Percentiles rank a stretch among this genome's conserved stretches.
phyloP scores from a whole-genome alignment of 1,284 basidiomycete genomes.

The Sanghuangporus baumii region DNA sequence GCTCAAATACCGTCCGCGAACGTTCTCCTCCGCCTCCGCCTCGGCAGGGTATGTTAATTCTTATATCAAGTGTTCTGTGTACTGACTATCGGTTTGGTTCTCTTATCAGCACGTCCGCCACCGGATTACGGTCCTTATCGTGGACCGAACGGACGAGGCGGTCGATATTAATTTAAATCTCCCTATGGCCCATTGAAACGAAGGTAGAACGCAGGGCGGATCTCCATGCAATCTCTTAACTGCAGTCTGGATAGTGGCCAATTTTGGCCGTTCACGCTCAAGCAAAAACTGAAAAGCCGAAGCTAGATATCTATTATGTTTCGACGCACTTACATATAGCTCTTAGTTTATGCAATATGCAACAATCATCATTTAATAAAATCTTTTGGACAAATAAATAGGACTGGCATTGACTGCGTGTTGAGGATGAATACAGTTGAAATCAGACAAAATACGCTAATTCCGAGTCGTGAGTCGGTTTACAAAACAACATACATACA shows the following conservation, averaged over 20 bases:
- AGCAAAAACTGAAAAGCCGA: too few relatives aligned
- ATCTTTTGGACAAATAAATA: too few relatives aligned
- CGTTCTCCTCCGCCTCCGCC: conserved; percentile 47
- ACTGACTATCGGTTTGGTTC: conserved; percentile 13
- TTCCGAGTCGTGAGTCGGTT: too few relatives aligned
- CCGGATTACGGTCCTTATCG: conserved; percentile 70
- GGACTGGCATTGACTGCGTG: too few relatives aligned
- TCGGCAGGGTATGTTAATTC: conserved; percentile 31
- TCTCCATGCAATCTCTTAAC: background rate
- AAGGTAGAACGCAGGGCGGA: background rate
- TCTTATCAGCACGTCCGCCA: conserved; percentile 31
- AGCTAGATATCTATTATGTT: too few relatives aligned
- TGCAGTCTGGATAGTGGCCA: background rate
- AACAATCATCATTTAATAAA: too few relatives aligned
- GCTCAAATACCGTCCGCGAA: conserved; percentile 32
- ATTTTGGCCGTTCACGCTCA: too few relatives aligned
- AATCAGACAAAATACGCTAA: too few relatives aligned
- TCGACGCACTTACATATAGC: too few relatives aligned
- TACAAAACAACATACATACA: too few relatives aligned
- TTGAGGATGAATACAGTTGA: too few relatives aligned
- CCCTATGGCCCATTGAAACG: background rate
- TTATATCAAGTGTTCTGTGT: background rate
- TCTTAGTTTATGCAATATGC: too few relatives aligned
- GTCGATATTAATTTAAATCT: background rate
- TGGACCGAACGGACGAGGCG: conserved; percentile 41